Base-by-base conservation (phyloP, 768 basidiomycete genomes). In the Rhizopogon vinicolor region DNA sequence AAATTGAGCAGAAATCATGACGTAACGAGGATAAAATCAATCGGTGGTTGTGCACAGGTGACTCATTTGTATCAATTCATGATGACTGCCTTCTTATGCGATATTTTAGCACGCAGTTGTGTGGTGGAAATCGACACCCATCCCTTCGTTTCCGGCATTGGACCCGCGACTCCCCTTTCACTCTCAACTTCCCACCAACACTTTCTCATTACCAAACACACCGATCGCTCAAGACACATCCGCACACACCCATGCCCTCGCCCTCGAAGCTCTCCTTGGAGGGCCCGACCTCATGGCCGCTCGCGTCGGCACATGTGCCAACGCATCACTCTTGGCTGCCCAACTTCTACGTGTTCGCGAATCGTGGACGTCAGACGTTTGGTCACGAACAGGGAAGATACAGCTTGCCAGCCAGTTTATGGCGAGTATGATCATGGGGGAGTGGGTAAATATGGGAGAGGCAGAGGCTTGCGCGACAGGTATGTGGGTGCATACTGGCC, bases 91-190 rank as follows among this genome's bases (percentile, higher is more conserved):
- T 41, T 35, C 31, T 43, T 10, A 51, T 51, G 53, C 53, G 46
- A 52, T 51, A 56, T 55, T 39, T 28, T 56, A 75, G 84, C 84
- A 87, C 65, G 87, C 89, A 3, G 75, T 91, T 18, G 90, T 93
- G 41, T 92, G 89, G 88, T 92, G 90, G 89, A 90, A 89, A 71
- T 84, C 87, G 1, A 86, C 84, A 7, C 80, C 89, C 9, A 79
- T 89, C 12, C 83, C 85, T 13, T 84, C 84, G 7, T 75, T 93
- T 52, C 87, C 87, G 22, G 79, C 84, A 16, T 75, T 92, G 49
- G 87, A 91, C 63, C 82, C 89, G 2, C 80, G 83, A 59, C 68
- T 83, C n/a, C 82, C 86, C 0, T 71, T 92, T 7, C 81, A 87
- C 62, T 72, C 80, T 1, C 89, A 90, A 62, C 85, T 92, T 54